Percentiles rank a stretch among this genome's conserved stretches.
Conservation (phyloP, 768 basidiomycete genomes). For the Lactarius pseudohatsudake region DNA sequence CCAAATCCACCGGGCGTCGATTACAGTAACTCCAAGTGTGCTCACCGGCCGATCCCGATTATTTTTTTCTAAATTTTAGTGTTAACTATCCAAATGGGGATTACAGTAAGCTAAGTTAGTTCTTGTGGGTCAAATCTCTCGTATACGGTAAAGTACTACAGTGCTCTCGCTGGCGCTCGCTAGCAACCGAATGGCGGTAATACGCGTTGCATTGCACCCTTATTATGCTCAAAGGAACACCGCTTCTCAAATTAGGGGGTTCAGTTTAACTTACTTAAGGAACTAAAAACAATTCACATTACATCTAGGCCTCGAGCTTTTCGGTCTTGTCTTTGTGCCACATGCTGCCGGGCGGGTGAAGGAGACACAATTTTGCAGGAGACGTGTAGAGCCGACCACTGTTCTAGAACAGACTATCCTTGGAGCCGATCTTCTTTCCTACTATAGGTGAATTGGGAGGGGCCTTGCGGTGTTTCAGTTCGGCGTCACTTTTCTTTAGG, state of each 20-base stretch:
- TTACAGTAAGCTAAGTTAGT: not conserved
- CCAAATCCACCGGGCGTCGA: not conserved
- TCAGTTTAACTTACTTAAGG: slow-evolving; percentile 8
- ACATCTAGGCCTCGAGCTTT: not conserved
- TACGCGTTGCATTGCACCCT: not conserved
- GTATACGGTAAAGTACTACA: not conserved
- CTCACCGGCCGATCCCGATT: not conserved
- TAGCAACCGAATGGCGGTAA: slow-evolving; percentile 4
- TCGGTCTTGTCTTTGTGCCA: slow-evolving; percentile 2
- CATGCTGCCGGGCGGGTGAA: not conserved
- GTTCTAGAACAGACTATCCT: slow-evolving; percentile 11
- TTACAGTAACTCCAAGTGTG: too few species aligned
- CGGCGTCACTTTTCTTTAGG: not conserved
- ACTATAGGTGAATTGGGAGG: not conserved
- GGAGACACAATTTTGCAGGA: not conserved
- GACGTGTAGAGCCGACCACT: not conserved
- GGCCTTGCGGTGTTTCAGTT: not conserved
- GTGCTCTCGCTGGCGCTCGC: not conserved
- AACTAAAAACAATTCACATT: slow-evolving; percentile 10
- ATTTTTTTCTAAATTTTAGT: not conserved
- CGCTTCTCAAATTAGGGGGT: slow-evolving; percentile 18
- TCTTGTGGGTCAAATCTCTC: not conserved
- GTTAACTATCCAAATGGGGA: slow-evolving; percentile 15
- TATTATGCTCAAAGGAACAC: slow-evolving; percentile 14
- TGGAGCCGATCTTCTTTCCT: slow-evolving; percentile 1